Base-by-base conservation (phyloP, 225 moss, liverwort and hornwort genomes). In the Asterella californica region DNA sequence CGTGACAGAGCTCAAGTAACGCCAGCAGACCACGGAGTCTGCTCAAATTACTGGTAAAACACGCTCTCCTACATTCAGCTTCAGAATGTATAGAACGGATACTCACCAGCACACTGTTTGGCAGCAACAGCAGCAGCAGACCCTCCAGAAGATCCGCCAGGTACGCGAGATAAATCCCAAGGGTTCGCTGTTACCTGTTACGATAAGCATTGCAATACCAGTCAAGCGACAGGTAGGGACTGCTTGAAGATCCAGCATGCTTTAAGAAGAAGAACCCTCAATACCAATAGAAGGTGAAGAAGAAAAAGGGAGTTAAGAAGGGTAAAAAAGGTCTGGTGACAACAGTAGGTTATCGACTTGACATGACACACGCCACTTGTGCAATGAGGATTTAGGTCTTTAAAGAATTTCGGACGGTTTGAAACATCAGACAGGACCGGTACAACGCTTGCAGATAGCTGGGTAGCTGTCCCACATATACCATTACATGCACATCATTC, bases 41-140 rank as follows among this genome's bases (percentile, higher is more conserved):
- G 64, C 27, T 64, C 2, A 4, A 29, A 27, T 64, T 9, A 64
- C n/a, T 64, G 1, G 10, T 21, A 57, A 22, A 24, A 57, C 18
- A 57, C 57, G 57, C 24, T 18, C 24, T 18, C 5, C 61, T 61
- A 21, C 61, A 61, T n/a, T n/a, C 4, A n/a, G 34, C 18, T 67
- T n/a, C 37, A 46, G 25, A 53, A 30, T 53, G 47, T 6, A 61
- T 14, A 24, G 15, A 49, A 30, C 6, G 18, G 54, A 32, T 32
- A 29, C 80, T 61, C 46, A 74, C 80, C 93, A 68, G 88, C 97
- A 71, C 94, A 94, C 78, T 97, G 97, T 53, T 87, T 87, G 49
- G 91, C 87, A 21, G 94, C 94, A 33, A 94, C 93, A 37, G 97
- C 94, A 38, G 97, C 97, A n/a, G 94, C 94, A 81, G 97, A 97